These are phyloP conservation scores for Phytophthora chlamydospora DNA, from an alignment of 352 stramenopile genomes.

Conservation along the genomic window DNA sequence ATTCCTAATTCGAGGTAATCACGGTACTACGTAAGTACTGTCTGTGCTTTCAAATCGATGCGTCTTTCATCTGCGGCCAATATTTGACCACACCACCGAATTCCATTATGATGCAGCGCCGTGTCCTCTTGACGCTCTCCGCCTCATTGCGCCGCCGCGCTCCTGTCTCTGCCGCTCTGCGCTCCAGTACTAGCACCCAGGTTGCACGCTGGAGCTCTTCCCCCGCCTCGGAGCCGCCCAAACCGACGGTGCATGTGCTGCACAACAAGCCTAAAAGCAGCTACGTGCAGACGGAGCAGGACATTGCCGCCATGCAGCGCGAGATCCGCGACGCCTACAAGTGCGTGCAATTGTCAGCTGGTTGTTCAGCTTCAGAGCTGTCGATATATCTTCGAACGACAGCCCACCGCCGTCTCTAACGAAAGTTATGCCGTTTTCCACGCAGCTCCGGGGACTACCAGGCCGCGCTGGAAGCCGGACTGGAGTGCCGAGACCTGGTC, in stretches of 20 bases:
- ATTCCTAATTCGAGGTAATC: too few species aligned
- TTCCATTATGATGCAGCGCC: slow-evolving; percentile 24
- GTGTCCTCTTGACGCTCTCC: slow-evolving; percentile 17
- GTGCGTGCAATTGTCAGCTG: slow-evolving; percentile 40
- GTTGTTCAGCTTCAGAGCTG: neutral
- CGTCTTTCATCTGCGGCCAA: slow-evolving; percentile 8
- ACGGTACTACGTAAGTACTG: neutral
- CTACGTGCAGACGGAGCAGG: slow-evolving; percentile 78
- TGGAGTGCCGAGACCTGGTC: slow-evolving; percentile 76
- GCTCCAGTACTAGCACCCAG: neutral
- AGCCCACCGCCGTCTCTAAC: slow-evolving; percentile 18
- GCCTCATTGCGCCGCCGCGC: slow-evolving; percentile 18
- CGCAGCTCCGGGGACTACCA: slow-evolving; percentile 69
- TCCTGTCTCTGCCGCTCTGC: slow-evolving; percentile 7
- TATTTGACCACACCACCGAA: slow-evolving; percentile 30
- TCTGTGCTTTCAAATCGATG: neutral
- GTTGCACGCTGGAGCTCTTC: slow-evolving; percentile 14
- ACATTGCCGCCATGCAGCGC: slow-evolving; percentile 83
- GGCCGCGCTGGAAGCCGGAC: slow-evolving; percentile 61
- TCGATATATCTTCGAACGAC: neutral
- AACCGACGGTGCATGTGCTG: slow-evolving; percentile 60
- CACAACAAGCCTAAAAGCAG: slow-evolving; percentile 55
- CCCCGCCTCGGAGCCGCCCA: slow-evolving; percentile 17
- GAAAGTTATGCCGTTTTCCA: slow-evolving; percentile 27
- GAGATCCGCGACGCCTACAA: slow-evolving; percentile 86